Evolutionary conservation across 169 alveolate species (phyloP), one percentile per base, ranked within the genome.

Genomic region (Plasmodium malariae): DNA sequence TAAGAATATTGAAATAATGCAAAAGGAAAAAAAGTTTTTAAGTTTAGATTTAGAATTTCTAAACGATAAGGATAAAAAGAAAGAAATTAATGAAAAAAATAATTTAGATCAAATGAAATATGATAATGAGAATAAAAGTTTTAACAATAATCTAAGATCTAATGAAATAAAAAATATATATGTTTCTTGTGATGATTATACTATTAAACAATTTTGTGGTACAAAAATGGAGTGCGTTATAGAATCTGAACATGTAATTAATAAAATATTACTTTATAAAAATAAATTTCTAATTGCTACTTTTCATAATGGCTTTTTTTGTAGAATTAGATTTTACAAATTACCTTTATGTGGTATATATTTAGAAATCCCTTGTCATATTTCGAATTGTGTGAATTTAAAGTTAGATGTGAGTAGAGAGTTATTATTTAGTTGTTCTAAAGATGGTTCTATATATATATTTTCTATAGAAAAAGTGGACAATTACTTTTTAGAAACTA

Each of bases 351-450:
- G 62, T 68, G 91, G 91, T 11, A 21, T 83, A 37, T 83, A 30
- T 37, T 83, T 83, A 70, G 91, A 83, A 83, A 83, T 83, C n/a
- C 91, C 91, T 19, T 83, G 91, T 59, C 91, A 83, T 45, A 51
- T 69, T 26, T 32, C 54, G 19, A 65, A 49, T 19, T 68, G 91
- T 83, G 91, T 83, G 11, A 83, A 83, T 68, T 55, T 83, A 72
- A 83, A 68, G 9, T 57, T 83, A n/a, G 91, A 83, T 43, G 14
- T 26, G 26, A 65, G 36, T 40, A 68, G 45, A 48, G 91, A 83
- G 17, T 21, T 83, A 5, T 55, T 83, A 6, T 83, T 83, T 83
- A 83, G 91, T 43, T 83, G 91, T 30, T 83, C 91, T 9, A 83
- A 45, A 48, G 85, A 67, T 83, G 91, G 91, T 2, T 67, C 83